Base-by-base conservation (phyloP, 148 eudicot genomes). In the Chenopodium formosanum region DNA sequence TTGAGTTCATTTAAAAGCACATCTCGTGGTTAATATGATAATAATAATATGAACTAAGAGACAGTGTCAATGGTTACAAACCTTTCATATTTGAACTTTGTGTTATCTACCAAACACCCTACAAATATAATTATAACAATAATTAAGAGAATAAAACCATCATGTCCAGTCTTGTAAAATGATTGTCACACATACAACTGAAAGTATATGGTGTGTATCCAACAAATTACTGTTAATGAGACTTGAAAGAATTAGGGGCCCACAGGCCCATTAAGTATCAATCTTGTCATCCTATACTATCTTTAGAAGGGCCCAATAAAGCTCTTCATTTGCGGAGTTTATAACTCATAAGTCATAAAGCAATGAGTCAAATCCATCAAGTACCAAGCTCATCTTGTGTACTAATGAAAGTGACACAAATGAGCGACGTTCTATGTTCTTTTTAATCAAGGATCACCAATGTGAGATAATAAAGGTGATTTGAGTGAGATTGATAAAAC, bases 401-500 rank as follows among this genome's bases (percentile, higher is more conserved):
- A 40, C 44, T 40, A 37, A 40, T 77, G 80, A 82, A 29, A 27
- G 37, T 48, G 84, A 82, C 84, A 31, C 14, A 70, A 77, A 77
- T 44, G 84, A 29, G 44, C 69, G 20, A 70, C 34, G 37, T 79
- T 56, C 52, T 79, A 13, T 37, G 10, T 82, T 66, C 64, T 70
- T 82, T 40, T 16, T 70, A 60, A 60, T 63, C 50, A 70, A 48
- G 60, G 69, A 56, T 17, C 62, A 52, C 12, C 14, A 19, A 19
- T 29, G 29, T 65, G 69, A 23, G 14, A 65, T 4, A 25, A 67
- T 4, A 25, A 67, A 27, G 17, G 13, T 9, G 17, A 14, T 50
- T 50, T 50, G 53, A 50, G 62, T 14, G 22, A 56, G 62, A 56
- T 56, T 56, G 62, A 56, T 22, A 56, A 56, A 56, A 56, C 62